These are phyloP conservation scores for Amesomyces nigricolor DNA, from an alignment of 2,329 filamentous ascomycete genomes.

Conservation along the genomic window DNA sequence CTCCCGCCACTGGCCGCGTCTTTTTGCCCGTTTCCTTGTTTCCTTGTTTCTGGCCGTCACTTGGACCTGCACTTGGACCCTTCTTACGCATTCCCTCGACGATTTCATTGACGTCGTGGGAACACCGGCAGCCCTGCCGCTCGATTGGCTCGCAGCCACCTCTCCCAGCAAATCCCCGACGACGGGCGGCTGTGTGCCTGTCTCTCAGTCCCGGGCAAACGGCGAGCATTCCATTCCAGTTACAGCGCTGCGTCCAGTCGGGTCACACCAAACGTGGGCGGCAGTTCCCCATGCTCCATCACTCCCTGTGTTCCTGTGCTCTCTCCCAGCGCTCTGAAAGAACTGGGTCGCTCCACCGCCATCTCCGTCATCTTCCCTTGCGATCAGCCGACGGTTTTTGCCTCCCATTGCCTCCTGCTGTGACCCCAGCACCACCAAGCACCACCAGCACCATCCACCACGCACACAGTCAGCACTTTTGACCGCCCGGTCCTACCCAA, in stretches of 20 bases:
- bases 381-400: slow-evolving; percentile 17
- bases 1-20: slow-evolving; percentile 2
- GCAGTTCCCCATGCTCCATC: neutral
- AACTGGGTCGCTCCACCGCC: slow-evolving; percentile 12
- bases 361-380: slow-evolving; percentile 14
- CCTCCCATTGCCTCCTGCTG: slow-evolving; percentile 1
- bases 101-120: slow-evolving; percentile 9
- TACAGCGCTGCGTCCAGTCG: neutral
- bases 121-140: slow-evolving; percentile 1
- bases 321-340: neutral
- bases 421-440: neutral
- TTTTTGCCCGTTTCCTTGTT: slow-evolving; percentile 8
- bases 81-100: neutral
- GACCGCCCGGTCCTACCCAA: neutral
- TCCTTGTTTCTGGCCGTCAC: slow-evolving; percentile 3
- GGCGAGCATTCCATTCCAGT: slow-evolving; percentile 6
- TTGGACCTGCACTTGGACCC: slow-evolving; percentile 5
- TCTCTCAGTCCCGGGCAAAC: slow-evolving; percentile 15
- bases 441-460: no score
- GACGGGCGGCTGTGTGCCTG: slow-evolving; percentile 2
- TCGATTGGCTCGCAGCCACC: neutral
- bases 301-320: neutral
- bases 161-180: neutral
- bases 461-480: neutral
- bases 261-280: slow-evolving; percentile 1